phyloP scores from a whole-genome alignment of 192 early-diverging fungal species.

The Coemansia sp. region DNA sequence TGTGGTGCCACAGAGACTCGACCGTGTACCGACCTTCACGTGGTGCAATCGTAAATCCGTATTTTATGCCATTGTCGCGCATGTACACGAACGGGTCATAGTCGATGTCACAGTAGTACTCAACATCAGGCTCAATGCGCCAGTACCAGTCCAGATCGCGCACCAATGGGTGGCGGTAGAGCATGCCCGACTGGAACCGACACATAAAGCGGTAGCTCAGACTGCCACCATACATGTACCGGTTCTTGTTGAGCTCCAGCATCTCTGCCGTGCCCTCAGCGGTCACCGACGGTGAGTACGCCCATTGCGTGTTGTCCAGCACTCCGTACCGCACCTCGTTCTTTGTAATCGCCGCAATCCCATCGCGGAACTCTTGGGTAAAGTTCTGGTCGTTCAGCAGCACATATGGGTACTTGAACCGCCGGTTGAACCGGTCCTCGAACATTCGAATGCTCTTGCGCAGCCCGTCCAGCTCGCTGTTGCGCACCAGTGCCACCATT shows the following conservation, averaged over 20 bases:
- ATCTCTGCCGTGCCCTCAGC: conserved; percentile 32
- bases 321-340: conserved; percentile 48
- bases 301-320: conserved; percentile 42
- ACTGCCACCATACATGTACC: conserved; percentile 66
- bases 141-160: conserved; percentile 68
- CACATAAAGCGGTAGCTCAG: conserved; percentile 76
- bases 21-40: conserved; percentile 62
- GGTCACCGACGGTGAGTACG: conserved; percentile 46
- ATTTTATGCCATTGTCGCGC: conserved; percentile 65
- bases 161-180: conserved; percentile 63
- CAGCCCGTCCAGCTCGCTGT: conserved; percentile 66
- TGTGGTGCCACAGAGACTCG: conserved; percentile 62
- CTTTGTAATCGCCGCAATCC: conserved; percentile 44
- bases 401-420: conserved; percentile 76
- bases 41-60: conserved; percentile 69
- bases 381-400: conserved; percentile 76
- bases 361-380: conserved; percentile 64
- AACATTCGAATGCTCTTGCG: conserved; percentile 60
- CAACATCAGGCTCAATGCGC: conserved; percentile 72
- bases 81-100: conserved; percentile 74
- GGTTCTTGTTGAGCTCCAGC: conserved; percentile 51
- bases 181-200: conserved; percentile 64
- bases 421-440: conserved; percentile 69
- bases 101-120: conserved; percentile 70
- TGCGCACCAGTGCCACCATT: conserved; percentile 65